Conservation (phyloP, 129 eudicot genomes). For the Centella asiatica region DNA sequence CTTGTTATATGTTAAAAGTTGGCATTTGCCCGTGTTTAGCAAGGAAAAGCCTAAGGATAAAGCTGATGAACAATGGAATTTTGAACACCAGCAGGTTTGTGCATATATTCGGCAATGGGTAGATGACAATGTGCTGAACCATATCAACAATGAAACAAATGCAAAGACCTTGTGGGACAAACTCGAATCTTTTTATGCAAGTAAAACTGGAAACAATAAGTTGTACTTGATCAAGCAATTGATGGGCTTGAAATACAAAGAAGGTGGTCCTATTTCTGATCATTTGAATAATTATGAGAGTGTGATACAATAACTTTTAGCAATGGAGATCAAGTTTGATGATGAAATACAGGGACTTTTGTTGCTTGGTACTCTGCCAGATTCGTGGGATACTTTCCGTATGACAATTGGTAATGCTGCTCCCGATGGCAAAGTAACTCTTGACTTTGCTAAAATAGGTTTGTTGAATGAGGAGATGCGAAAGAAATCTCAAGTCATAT, state of each 20-base stretch:
- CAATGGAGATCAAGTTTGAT: slow-evolving; percentile 18
- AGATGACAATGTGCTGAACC: too few species aligned
- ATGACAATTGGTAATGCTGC: background rate
- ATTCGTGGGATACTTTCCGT: background rate
- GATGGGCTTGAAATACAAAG: background rate
- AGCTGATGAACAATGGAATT: too few species aligned
- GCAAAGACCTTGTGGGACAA: background rate
- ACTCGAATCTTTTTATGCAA: background rate
- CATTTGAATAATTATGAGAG: background rate
- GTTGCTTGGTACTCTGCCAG: slow-evolving; percentile 10
- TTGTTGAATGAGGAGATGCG: slow-evolving; percentile 4
- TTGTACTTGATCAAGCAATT: background rate
- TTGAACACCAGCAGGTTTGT: too few species aligned
- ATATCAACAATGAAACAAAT: too few species aligned
- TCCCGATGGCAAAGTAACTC: background rate
- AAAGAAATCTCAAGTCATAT: background rate
- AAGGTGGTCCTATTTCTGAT: background rate
- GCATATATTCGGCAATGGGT: too few species aligned
- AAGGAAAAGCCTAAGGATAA: too few species aligned
- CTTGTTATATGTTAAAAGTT: too few species aligned
- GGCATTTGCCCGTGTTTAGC: too few species aligned
- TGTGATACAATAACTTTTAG: background rate
- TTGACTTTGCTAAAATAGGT: background rate
- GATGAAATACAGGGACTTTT: slow-evolving; percentile 6
- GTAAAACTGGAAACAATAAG: background rate